Conservation (phyloP, 2,329 filamentous ascomycete genomes). For the Aquanectria penicillioides region DNA sequence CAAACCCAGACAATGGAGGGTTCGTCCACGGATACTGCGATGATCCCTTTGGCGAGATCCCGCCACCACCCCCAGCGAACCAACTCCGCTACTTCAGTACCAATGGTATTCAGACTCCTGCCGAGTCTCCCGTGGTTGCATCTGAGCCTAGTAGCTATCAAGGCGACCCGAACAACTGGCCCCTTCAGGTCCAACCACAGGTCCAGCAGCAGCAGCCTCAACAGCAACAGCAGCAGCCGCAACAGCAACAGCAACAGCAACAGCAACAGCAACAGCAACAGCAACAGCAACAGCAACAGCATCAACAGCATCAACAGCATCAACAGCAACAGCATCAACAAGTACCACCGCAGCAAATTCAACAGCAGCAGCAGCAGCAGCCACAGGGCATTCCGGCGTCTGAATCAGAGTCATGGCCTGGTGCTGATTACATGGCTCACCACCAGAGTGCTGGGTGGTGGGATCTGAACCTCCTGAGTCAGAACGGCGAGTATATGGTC, state of each 20-base stretch:
- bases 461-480: conserved; percentile 44
- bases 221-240: conserved; percentile 24
- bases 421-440: conserved; percentile 41
- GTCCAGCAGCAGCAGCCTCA: conserved; percentile 22
- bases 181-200: conserved; percentile 34
- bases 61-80: conserved; percentile 37
- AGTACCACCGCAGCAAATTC: conserved; percentile 26
- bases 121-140: conserved; percentile 51
- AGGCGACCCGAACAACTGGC: conserved; percentile 10
- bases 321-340: conserved; percentile 23
- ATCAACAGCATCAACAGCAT: conserved; percentile 32
- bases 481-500: conserved; percentile 40
- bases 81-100: conserved; percentile 45
- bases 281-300: conserved; percentile 23
- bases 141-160: conserved; percentile 43
- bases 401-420: conserved; percentile 37
- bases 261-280: conserved; percentile 32
- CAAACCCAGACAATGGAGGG: conserved; percentile 38
- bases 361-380: conserved; percentile 32
- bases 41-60: conserved; percentile 50
- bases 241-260: conserved; percentile 31
- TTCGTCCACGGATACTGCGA: conserved; percentile 52
- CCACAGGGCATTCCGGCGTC: conserved; percentile 26
- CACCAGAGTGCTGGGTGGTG: conserved; percentile 44
- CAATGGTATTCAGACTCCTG: conserved; percentile 48